Base-by-base conservation (phyloP, 805 yeast genomes). In the Hyphopichia homilentoma region DNA sequence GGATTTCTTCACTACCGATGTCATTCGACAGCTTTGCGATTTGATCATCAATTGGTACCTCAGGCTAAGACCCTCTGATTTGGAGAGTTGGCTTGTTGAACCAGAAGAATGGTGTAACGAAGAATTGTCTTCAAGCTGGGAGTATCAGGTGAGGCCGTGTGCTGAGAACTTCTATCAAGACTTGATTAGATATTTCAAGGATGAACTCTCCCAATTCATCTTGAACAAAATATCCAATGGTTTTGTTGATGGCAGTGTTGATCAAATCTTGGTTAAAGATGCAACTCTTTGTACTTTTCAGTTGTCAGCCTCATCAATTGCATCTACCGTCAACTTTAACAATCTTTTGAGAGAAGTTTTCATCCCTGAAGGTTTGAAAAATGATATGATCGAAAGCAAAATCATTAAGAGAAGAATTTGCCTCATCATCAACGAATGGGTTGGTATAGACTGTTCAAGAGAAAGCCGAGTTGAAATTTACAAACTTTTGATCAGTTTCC, bases 81-180 rank as follows among this genome's bases (percentile, higher is more conserved):
- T 90, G 29, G 94, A 84, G 45, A 64, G 76, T 23, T 93, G 97
- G 97, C 53, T 68, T 8, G 55, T 73, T 12, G 95, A 88, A 38
- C 96, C 97, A 0, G 97, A 88, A 53, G 96, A 87, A 54, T 93
- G 95, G 86, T 79, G 84, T 14, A 79, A 80, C 41, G 95, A 87
- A 48, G 95, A 88, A 44, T 61, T 81, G 36, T 72, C 79, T 31
- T 65, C 77, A 4, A 80, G 82, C 50, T 87, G 85, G 79, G 97
- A 89, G 50, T 86, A 66, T 52, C 89, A 84, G 51, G 70, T 88
- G 8, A 68, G 94, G 35, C 87, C 90, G 3, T 86, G 96, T 58
- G 87, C 95, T 0, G 95, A 86, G 45, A 80, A 80, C 50, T 79
- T 87, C 43, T 88, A 80, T 51, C 84, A 81, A 43, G 93, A 83